Evolutionary conservation across 169 alveolate species (phyloP).

Genomic region (Prorocentrum cordatum): DNA sequence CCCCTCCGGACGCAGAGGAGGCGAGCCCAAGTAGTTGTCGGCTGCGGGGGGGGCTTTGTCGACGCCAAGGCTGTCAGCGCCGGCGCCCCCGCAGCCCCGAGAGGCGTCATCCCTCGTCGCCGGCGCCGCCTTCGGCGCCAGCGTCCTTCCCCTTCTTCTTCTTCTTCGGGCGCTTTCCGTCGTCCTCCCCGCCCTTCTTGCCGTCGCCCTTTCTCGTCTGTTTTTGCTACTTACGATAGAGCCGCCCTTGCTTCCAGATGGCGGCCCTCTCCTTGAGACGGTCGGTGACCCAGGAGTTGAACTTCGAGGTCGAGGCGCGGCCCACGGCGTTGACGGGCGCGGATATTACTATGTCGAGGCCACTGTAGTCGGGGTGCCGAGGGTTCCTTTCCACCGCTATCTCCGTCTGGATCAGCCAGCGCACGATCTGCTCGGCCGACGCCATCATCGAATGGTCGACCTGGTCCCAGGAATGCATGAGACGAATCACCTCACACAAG

Average conservation of each 20-base stretch:
- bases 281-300: neutral
- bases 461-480: neutral
- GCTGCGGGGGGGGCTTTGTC: neutral
- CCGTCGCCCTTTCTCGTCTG: neutral
- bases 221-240: neutral
- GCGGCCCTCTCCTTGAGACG: neutral
- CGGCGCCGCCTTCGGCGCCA: neutral
- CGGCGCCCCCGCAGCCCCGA: neutral
- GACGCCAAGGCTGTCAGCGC: neutral
- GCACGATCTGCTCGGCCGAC: neutral
- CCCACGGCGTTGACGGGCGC: neutral
- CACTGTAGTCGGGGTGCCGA: neutral
- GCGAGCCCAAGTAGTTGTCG: neutral
- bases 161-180: neutral
- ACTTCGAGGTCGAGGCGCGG: neutral
- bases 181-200: neutral
- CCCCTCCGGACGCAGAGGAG: no score
- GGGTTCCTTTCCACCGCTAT: constrained; percentile 11
- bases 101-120: neutral
- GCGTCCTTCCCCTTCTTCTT: neutral
- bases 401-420: constrained; percentile 15
- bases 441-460: neutral
- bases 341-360: constrained; percentile 9
- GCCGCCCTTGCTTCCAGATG: constrained; percentile 12
- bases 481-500: constrained; percentile 2